Evolutionary conservation across 2,329 filamentous ascomycete genomes (phyloP).

Genomic region (Diaporthe longicolla): DNA sequence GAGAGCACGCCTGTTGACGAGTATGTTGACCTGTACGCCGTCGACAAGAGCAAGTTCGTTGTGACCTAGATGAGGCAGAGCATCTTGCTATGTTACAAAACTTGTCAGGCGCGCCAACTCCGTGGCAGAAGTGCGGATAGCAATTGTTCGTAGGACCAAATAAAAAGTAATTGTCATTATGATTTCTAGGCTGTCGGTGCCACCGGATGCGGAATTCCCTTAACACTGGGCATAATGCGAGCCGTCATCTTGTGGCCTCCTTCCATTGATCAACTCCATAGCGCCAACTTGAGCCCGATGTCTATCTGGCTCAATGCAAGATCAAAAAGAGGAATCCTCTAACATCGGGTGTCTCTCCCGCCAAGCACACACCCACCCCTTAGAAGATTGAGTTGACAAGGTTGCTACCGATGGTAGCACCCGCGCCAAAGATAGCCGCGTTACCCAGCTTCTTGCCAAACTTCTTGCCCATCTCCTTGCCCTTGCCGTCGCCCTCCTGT

Average conservation of each 20-base stretch:
- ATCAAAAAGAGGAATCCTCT: neutral
- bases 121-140: neutral
- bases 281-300: constrained; percentile 20
- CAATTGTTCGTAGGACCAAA: constrained; percentile 4
- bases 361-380: constrained; percentile 40
- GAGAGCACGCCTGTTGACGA: constrained; percentile 89
- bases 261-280: constrained; percentile 16
- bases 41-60: constrained; percentile 43
- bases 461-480: constrained; percentile 87
- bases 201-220: neutral
- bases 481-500: constrained; percentile 69
- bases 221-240: constrained; percentile 1
- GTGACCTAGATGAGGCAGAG: constrained; percentile 7
- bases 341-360: neutral
- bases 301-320: constrained; percentile 1
- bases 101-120: neutral
- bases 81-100: neutral
- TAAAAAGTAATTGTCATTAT: constrained; percentile 25
- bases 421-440: constrained; percentile 90
- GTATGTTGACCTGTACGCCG: constrained; percentile 84
- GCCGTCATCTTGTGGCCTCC: constrained; percentile 19
- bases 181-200: constrained; percentile 4
- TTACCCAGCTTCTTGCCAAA: constrained; percentile 94
- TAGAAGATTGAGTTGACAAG: constrained; percentile 94
- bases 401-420: constrained; percentile 90